A percentile compares a stretch with the other conserved stretches of the same genome.
Conservation (phyloP, 805 yeast genomes). For the Saturnispora dispora region DNA sequence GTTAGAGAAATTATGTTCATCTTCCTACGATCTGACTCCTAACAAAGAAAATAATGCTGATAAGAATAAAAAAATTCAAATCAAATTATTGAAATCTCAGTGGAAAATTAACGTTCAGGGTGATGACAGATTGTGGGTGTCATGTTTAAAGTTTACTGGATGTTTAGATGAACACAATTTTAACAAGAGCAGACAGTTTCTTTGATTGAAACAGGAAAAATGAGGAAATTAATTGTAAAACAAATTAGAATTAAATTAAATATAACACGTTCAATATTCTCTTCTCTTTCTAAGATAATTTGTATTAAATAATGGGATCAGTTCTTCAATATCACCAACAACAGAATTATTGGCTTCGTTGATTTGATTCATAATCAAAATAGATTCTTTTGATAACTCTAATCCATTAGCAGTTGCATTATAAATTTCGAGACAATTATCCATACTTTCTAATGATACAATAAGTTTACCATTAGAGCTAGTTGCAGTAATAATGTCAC, state of each 20-base stretch:
- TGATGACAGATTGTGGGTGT: constrained; percentile 19
- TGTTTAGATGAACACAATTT: constrained; percentile 20
- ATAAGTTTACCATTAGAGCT: constrained; percentile 18
- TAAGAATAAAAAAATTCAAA: constrained; percentile 30
- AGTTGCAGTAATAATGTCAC: constrained; percentile 22
- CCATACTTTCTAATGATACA: constrained; percentile 21
- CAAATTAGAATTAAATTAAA: neutral
- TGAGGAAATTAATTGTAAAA: neutral
- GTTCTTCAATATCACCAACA: constrained; percentile 26
- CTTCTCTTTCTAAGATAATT: constrained; percentile 53
- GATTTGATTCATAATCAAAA: constrained; percentile 25
- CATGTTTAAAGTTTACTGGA: constrained; percentile 22
- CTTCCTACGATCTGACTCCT: neutral
- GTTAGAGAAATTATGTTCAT: constrained; percentile 15
- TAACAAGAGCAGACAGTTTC: constrained; percentile 18
- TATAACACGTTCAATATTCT: constrained; percentile 36
- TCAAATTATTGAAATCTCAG: constrained; percentile 33
- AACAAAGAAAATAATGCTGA: constrained; percentile 16
- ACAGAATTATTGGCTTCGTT: constrained; percentile 12
- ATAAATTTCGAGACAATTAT: constrained; percentile 18
- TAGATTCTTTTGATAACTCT: constrained; percentile 14
- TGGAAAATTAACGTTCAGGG: constrained; percentile 30
- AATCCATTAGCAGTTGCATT: constrained; percentile 19
- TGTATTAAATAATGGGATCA: constrained; percentile 46
- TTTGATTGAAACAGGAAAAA: constrained; percentile 12